Conservation (phyloP, 2,329 filamentous ascomycete genomes). For the Penicillium glabrum region DNA sequence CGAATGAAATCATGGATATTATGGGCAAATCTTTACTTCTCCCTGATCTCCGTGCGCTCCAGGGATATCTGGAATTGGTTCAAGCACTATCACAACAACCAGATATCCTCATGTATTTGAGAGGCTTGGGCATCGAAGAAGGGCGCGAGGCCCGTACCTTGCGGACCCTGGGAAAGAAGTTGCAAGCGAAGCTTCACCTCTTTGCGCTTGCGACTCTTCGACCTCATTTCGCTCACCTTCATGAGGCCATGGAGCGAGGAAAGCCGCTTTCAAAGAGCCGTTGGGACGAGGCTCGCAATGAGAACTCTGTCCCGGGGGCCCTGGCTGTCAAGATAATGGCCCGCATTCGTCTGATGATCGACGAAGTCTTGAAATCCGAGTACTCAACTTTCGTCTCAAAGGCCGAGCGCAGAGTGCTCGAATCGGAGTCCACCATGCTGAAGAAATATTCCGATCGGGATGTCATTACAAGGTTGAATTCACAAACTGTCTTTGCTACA, state of each 20-base stretch:
- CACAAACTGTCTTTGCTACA: constrained; percentile 21
- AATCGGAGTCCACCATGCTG: constrained; percentile 26
- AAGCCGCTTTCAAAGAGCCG: background rate
- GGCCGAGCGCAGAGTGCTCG: constrained; percentile 21
- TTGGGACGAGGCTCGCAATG: constrained; percentile 4
- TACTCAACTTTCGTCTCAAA: constrained; percentile 25
- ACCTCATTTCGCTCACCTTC: constrained; percentile 28
- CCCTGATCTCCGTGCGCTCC: constrained; percentile 31
- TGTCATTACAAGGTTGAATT: constrained; percentile 13
- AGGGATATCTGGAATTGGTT: constrained; percentile 31
- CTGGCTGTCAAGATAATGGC: constrained; percentile 23
- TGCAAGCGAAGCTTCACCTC: constrained; percentile 27
- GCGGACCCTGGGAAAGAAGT: constrained; percentile 23
- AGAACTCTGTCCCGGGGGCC: constrained; percentile 24
- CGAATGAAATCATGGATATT: constrained; percentile 62
- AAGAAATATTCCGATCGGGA: constrained; percentile 30
- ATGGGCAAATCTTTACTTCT: constrained; percentile 50
- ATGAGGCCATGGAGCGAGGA: constrained; percentile 27
- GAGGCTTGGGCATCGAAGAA: constrained; percentile 24
- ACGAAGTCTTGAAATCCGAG: constrained; percentile 32
- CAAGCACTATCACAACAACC: constrained; percentile 26
- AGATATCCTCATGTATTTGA: constrained; percentile 28
- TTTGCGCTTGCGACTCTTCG: constrained; percentile 26
- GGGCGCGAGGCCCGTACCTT: constrained; percentile 15
- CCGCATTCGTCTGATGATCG: constrained; percentile 34